phyloP scores from a whole-genome alignment of 306 rosid species.

The Citrullus colocynthis region DNA sequence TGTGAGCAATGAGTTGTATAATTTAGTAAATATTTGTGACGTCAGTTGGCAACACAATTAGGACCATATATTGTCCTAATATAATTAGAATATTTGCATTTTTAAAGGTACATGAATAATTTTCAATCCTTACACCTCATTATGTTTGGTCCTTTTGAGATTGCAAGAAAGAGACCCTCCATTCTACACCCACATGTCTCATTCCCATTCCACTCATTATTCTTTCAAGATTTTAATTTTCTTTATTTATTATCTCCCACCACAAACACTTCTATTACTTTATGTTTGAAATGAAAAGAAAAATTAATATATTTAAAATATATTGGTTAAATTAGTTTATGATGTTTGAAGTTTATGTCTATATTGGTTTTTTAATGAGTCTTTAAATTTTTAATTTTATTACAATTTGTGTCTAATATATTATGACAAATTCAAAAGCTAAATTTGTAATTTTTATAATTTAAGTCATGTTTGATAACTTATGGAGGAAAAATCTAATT shows the following conservation, averaged over 20 bases:
- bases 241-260: background rate
- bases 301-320: no score
- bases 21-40: background rate
- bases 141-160: background rate
- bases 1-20: background rate
- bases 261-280: background rate
- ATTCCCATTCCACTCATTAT: background rate
- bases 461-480: no score
- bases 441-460: no score
- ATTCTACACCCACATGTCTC: background rate
- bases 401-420: no score
- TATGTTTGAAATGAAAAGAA: background rate
- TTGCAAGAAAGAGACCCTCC: background rate
- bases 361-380: no score
- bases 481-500: no score
- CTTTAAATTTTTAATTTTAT: no score
- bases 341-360: no score
- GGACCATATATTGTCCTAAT: background rate
- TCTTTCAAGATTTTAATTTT: background rate
- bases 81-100: background rate
- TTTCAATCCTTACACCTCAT: background rate
- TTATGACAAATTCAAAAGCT: no score
- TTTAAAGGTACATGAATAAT: background rate
- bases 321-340: no score
- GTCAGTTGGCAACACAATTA: background rate